Percentiles rank a stretch among this genome's conserved stretches.
These are phyloP conservation scores for Cerioporus squamosus DNA, from an alignment of 1,284 basidiomycete genomes.

Conservation along the genomic window DNA sequence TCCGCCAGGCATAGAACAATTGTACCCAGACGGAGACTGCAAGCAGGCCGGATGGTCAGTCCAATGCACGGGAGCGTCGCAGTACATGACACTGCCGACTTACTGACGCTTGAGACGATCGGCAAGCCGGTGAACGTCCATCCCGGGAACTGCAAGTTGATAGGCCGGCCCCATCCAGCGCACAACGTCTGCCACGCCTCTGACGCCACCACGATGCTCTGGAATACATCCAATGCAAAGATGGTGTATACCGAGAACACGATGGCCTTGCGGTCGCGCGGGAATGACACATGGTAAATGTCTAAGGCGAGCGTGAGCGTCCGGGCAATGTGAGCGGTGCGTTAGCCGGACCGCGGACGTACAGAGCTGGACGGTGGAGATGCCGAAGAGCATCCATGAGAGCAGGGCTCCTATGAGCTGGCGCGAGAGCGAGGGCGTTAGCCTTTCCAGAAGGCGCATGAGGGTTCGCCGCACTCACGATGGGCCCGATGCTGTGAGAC, in stretches of 20 bases:
- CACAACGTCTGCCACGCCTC: conserved; percentile 12
- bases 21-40: conserved; percentile 10
- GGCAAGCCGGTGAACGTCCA: conserved; percentile 8
- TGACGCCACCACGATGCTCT: conserved; percentile 6
- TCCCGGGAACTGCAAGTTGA: conserved; percentile 8
- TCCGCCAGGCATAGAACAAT: conserved; percentile 7
- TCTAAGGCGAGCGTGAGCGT: background rate
- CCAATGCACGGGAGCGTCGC: background rate
- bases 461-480: background rate
- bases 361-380: conserved; percentile 10
- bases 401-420: conserved; percentile 10
- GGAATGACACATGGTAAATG: conserved; percentile 12
- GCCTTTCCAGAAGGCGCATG: background rate
- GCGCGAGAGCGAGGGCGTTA: background rate
- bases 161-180: conserved; percentile 5
- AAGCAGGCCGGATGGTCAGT: background rate
- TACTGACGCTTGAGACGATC: conserved; percentile 9
- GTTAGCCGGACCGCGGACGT: background rate
- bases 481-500: conserved; percentile 3
- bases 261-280: conserved; percentile 1
- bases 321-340: background rate
- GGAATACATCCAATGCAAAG: conserved; percentile 7
- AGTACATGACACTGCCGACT: background rate
- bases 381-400: conserved; percentile 10
- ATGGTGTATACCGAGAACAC: conserved; percentile 5